These are phyloP conservation scores for Tetrastigma voinierianum DNA, from an alignment of 164 flowering plant species.

Conservation along the genomic window DNA sequence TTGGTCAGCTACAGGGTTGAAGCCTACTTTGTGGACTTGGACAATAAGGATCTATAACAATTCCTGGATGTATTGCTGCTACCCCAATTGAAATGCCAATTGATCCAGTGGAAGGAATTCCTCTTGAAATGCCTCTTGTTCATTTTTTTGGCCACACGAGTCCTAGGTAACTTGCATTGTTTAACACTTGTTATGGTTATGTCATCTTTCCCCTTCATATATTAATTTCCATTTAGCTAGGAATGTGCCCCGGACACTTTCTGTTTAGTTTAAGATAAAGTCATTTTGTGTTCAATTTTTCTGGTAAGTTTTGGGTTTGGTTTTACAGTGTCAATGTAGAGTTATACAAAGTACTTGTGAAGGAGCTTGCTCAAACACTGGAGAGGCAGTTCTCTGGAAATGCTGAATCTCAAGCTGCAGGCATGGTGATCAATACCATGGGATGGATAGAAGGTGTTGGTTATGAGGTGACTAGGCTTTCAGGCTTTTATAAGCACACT, in stretches of 20 bases:
- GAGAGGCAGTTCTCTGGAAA: constrained; percentile 84
- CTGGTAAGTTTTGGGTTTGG: not conserved
- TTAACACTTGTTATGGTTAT: too few relatives aligned
- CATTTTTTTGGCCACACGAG: constrained; percentile 84
- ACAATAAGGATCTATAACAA: constrained; percentile 87
- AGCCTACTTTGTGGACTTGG: constrained; percentile 92
- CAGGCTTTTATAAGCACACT: not conserved
- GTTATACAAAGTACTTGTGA: constrained; percentile 76
- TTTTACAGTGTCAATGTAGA: constrained; percentile 73
- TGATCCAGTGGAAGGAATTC: constrained; percentile 96
- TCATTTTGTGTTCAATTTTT: not conserved
- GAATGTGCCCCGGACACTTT: not conserved
- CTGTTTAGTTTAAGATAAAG: not conserved
- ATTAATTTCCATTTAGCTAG: too few relatives aligned
- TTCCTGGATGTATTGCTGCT: constrained; percentile 84
- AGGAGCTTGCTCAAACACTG: constrained; percentile 78
- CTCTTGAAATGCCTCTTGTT: constrained; percentile 94
- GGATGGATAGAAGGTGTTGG: constrained; percentile 98
- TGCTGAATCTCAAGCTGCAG: constrained; percentile 87
- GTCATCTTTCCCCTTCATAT: too few relatives aligned
- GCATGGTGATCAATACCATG: constrained; percentile 98
- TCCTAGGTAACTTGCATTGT: constrained; percentile 56
- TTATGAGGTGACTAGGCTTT: constrained; percentile 63
- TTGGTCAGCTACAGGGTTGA: constrained; percentile 98
- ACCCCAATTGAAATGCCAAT: constrained; percentile 94